Conservation (phyloP, 306 rosid species). For the Quercus wislizeni region DNA sequence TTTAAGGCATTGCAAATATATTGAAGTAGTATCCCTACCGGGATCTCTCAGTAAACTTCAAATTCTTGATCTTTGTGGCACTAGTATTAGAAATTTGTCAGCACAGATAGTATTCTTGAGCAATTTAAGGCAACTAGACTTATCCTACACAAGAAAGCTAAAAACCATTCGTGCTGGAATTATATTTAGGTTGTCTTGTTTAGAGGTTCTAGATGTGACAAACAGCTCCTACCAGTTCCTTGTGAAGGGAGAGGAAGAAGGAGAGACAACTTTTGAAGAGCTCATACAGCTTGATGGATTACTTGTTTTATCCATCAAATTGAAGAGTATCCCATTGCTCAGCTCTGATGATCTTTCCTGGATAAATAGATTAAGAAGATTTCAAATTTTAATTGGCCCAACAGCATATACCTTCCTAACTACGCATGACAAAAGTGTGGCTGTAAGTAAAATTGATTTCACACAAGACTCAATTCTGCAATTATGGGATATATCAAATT, state of each 20-base stretch:
- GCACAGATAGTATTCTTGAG: background rate
- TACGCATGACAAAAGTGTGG: constrained; percentile 10
- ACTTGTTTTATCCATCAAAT: background rate
- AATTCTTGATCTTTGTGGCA: constrained; percentile 10
- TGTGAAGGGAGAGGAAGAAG: background rate
- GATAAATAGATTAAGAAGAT: constrained; percentile 9
- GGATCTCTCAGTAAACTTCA: constrained; percentile 12
- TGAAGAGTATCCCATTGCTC: constrained; percentile 10
- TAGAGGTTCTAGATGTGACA: constrained; percentile 21
- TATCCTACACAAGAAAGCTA: constrained; percentile 14
- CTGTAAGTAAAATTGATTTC: background rate
- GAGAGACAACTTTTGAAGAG: constrained; percentile 11
- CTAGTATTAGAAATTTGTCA: background rate
- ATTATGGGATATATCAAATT: too few relatives aligned
- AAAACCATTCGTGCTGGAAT: constrained; percentile 5
- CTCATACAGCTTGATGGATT: constrained; percentile 5
- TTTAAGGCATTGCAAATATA: constrained; percentile 3
- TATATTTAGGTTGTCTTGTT: constrained; percentile 7
- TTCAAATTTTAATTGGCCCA: background rate
- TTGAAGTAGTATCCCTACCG: background rate
- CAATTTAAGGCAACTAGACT: constrained; percentile 13
- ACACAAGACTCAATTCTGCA: too few relatives aligned
- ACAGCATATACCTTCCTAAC: background rate
- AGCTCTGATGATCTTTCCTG: background rate
- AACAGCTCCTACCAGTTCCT: constrained; percentile 1